A percentile compares a stretch with the other conserved stretches of the same genome.
phyloP scores from a whole-genome alignment of 1,139 yeast genomes.

The Saccharomyces hybrid region DNA sequence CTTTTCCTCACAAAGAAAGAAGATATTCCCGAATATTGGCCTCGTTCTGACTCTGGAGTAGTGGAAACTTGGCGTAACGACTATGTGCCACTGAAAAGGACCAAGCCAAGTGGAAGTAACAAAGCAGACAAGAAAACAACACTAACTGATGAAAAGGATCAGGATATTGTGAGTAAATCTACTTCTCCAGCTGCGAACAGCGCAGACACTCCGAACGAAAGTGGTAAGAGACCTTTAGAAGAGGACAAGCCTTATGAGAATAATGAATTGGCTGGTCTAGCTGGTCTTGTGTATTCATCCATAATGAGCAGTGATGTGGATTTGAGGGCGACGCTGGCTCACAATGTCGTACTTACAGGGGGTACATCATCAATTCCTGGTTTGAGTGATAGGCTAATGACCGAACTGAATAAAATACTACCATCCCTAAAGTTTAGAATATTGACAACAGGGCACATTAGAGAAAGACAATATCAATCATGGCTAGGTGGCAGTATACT shows the following conservation, averaged over 20 bases:
- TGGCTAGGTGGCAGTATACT: slow-evolving; percentile 97
- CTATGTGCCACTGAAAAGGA: slow-evolving; percentile 66
- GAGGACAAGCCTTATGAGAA: slow-evolving; percentile 5
- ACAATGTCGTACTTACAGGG: slow-evolving; percentile 88
- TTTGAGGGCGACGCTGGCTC: slow-evolving; percentile 81
- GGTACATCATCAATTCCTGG: slow-evolving; percentile 86
- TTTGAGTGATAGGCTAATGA: slow-evolving; percentile 68
- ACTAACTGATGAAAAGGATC: slow-evolving; percentile 25
- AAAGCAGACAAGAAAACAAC: slow-evolving; percentile 25
- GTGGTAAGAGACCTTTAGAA: slow-evolving; percentile 30
- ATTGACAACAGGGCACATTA: slow-evolving; percentile 78
- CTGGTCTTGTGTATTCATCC: slow-evolving; percentile 63
- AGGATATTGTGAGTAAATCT: slow-evolving; percentile 10
- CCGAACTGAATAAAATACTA: slow-evolving; percentile 62
- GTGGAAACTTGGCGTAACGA: slow-evolving; percentile 41
- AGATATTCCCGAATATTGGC: slow-evolving; percentile 37
- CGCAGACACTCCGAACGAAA: slow-evolving; percentile 22
- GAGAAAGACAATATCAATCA: slow-evolving; percentile 76
- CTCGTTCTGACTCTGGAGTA: slow-evolving; percentile 24
- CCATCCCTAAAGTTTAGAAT: slow-evolving; percentile 92
- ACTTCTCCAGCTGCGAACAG: slow-evolving; percentile 6
- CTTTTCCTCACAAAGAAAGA: slow-evolving; percentile 52
- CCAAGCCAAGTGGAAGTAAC: slow-evolving; percentile 22
- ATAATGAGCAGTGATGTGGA: slow-evolving; percentile 77
- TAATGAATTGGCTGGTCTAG: slow-evolving; percentile 43